phyloP scores from a whole-genome alignment of 2,329 filamentous ascomycete species.

The Colletotrichum shisoi region DNA sequence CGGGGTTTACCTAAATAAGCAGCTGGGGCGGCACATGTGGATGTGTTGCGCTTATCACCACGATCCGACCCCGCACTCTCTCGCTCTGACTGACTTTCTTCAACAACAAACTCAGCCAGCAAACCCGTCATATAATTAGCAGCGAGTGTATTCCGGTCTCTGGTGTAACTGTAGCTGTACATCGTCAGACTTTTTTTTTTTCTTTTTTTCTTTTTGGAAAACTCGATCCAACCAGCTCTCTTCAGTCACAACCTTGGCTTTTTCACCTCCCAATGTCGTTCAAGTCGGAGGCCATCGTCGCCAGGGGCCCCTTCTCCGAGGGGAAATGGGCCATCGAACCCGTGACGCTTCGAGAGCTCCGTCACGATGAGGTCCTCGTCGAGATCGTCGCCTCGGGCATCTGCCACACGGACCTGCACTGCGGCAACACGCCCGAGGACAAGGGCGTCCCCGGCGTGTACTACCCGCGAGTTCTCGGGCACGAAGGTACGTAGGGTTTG shows the following conservation, averaged over 20 bases:
- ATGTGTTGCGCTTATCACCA: neutral
- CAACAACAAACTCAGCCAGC: neutral
- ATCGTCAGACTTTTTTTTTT: neutral
- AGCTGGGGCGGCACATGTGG: neutral
- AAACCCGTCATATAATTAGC: neutral
- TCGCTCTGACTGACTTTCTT: neutral
- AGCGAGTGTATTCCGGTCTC: neutral
- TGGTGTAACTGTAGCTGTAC: too few species aligned
- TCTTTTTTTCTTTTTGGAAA: too few species aligned
- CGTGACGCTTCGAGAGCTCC: constrained; percentile 43
- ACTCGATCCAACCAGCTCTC: neutral
- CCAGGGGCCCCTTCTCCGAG: constrained; percentile 46
- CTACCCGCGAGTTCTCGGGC: constrained; percentile 56
- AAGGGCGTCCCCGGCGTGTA: constrained; percentile 32
- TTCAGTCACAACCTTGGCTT: neutral
- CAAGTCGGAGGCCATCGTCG: constrained; percentile 45
- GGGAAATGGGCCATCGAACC: constrained; percentile 47
- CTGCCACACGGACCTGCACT: constrained; percentile 63
- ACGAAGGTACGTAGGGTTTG: constrained; percentile 54
- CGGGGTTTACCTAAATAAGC: constrained; percentile 10
- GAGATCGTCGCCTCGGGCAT: constrained; percentile 63
- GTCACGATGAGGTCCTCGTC: constrained; percentile 58
- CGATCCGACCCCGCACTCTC: constrained; percentile 1
- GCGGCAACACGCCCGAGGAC: constrained; percentile 48
- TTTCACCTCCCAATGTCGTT: constrained; percentile 41